Percentiles rank a stretch among this genome's conserved stretches.
phyloP scores from a whole-genome alignment of 805 yeast genomes.

The Candida koratica region DNA sequence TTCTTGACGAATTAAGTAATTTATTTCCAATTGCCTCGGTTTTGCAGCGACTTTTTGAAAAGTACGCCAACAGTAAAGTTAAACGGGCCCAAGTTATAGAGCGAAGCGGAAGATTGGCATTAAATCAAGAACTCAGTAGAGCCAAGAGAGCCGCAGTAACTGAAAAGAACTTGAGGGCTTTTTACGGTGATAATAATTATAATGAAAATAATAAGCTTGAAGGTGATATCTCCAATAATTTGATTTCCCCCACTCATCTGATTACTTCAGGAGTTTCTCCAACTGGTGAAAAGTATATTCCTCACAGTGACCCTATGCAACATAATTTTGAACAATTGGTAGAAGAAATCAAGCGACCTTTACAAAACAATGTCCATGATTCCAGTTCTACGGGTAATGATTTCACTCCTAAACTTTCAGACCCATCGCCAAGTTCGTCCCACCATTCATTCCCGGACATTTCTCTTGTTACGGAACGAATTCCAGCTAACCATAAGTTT shows the following conservation, averaged over 20 bases:
- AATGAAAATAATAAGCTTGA: slow-evolving; percentile 4
- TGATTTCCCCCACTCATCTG: slow-evolving; percentile 17
- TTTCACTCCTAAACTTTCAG: slow-evolving; percentile 11
- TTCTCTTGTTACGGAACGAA: slow-evolving; percentile 50
- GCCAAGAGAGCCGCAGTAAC: slow-evolving; percentile 23
- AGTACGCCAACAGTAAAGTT: slow-evolving; percentile 39
- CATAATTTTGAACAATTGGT: slow-evolving; percentile 33
- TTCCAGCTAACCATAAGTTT: slow-evolving; percentile 44
- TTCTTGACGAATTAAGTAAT: slow-evolving; percentile 33
- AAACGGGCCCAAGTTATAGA: slow-evolving; percentile 40
- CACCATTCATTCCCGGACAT: slow-evolving; percentile 47
- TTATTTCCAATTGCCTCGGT: slow-evolving; percentile 40
- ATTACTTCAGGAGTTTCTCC: slow-evolving; percentile 27
- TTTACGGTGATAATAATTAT: slow-evolving; percentile 14
- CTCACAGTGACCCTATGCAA: slow-evolving; percentile 14
- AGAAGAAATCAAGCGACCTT: slow-evolving; percentile 25
- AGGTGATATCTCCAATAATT: slow-evolving; percentile 8
- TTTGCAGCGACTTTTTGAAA: slow-evolving; percentile 35
- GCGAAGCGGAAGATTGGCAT: slow-evolving; percentile 35
- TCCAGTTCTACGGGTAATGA: slow-evolving; percentile 2
- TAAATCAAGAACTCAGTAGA: slow-evolving; percentile 31
- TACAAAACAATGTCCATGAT: slow-evolving; percentile 3
- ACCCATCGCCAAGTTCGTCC: slow-evolving; percentile 34
- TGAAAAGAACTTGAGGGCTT: slow-evolving; percentile 18
- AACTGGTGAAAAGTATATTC: slow-evolving; percentile 17